These are phyloP conservation scores for Plasmodium knowlesi DNA, from an alignment of 169 alveolate genomes.

Conservation along the genomic window DNA sequence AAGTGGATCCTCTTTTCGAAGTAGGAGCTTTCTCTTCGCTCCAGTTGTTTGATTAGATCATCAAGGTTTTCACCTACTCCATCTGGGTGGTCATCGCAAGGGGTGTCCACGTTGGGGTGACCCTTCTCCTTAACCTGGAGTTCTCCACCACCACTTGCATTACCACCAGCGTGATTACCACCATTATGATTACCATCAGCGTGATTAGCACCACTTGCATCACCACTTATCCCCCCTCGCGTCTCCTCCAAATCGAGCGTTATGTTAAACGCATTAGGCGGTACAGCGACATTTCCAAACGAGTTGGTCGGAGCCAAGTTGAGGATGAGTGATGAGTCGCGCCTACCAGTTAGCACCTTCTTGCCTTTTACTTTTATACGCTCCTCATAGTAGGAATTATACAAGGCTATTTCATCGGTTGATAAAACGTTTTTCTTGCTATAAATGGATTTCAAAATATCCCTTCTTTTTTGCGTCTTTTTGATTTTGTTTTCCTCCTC, in stretches of 20 bases:
- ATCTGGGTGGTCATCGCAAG: background rate
- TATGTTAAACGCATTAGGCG: constrained; percentile 8
- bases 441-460: constrained; percentile 48
- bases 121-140: background rate
- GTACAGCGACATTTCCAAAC: background rate
- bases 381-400: constrained; percentile 38
- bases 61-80: background rate
- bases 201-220: too few relatives aligned
- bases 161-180: too few relatives aligned
- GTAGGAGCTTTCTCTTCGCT: constrained; percentile 43
- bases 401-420: constrained; percentile 35
- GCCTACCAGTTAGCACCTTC: background rate
- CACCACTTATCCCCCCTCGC: background rate
- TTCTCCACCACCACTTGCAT: background rate
- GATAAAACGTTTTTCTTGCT: constrained; percentile 38
- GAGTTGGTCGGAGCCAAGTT: background rate
- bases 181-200: too few relatives aligned
- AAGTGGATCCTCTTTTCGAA: constrained; percentile 32
- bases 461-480: constrained; percentile 18
- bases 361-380: constrained; percentile 3
- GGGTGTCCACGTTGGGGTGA: background rate
- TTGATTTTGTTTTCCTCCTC: constrained; percentile 21
- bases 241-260: constrained; percentile 11
- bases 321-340: background rate
- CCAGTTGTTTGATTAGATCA: constrained; percentile 29